These are phyloP conservation scores for Fusarium longipes DNA, from an alignment of 2,329 filamentous ascomycete genomes.

Conservation along the genomic window DNA sequence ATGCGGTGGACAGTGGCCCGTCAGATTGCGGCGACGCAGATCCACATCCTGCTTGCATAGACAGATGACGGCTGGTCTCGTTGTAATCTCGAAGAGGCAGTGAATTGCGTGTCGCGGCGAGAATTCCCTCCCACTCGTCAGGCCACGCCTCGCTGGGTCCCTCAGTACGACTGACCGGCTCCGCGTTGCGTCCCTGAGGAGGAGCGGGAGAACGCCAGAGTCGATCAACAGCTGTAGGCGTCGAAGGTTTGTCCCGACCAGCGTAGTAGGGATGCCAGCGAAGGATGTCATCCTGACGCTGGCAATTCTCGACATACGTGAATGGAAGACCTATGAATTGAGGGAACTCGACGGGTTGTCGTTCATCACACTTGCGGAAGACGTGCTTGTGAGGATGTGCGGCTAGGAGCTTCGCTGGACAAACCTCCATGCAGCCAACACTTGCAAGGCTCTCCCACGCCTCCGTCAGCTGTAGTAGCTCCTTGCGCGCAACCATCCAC, in stretches of 20 bases:
- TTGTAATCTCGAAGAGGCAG: background rate
- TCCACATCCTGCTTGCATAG: background rate
- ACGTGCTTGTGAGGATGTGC: conserved; percentile 2
- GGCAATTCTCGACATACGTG: background rate
- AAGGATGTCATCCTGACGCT: conserved; percentile 5
- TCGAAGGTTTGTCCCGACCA: too few species aligned
- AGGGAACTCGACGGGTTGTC: background rate
- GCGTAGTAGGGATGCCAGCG: conserved; percentile 12
- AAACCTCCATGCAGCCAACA: conserved; percentile 23
- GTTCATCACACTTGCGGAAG: background rate
- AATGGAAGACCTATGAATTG: conserved; percentile 6
- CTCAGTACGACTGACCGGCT: background rate
- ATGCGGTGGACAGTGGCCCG: too few species aligned
- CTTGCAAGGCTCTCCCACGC: conserved; percentile 22
- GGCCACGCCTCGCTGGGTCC: background rate
- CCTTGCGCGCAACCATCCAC: background rate
- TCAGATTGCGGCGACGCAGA: background rate
- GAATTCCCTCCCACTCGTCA: background rate
- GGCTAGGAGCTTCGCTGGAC: background rate
- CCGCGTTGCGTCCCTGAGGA: background rate
- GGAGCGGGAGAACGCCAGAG: conserved; percentile 2
- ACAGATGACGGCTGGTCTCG: background rate
- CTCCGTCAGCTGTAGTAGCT: background rate
- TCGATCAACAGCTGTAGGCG: background rate
- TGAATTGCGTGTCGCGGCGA: background rate